Percentiles rank a stretch among this genome's conserved stretches.
Conservation (phyloP, 208 protist genomes). For the Herpetomonas samuelpessoai region DNA sequence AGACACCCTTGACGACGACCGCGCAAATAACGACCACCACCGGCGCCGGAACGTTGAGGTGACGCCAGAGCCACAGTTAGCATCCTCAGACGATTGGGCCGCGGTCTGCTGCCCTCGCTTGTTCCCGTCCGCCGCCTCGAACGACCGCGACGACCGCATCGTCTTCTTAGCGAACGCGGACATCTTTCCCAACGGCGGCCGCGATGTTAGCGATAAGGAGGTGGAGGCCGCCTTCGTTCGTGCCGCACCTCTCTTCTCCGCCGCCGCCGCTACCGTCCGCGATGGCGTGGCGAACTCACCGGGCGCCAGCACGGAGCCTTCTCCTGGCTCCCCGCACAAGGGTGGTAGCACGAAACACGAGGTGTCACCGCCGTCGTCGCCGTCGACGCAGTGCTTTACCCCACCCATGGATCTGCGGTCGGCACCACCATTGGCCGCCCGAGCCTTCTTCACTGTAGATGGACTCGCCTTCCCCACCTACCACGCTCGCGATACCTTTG, state of each 20-base stretch:
- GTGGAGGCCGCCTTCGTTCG: too few relatives aligned
- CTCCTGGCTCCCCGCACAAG: not conserved
- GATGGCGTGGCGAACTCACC: not conserved
- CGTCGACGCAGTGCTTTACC: too few relatives aligned
- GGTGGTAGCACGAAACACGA: not conserved
- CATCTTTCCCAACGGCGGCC: not conserved
- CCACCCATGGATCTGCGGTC: not conserved
- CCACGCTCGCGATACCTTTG: slow-evolving; percentile 14
- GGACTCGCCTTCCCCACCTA: slow-evolving; percentile 18
- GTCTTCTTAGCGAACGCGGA: not conserved
- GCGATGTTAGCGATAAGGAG: not conserved
- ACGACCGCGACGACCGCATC: not conserved
- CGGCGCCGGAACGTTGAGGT: not conserved
- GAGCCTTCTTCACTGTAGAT: slow-evolving; percentile 1
- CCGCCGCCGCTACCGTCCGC: not conserved
- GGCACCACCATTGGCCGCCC: not conserved
- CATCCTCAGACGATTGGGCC: not conserved
- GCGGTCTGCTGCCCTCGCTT: not conserved
- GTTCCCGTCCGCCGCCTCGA: not conserved
- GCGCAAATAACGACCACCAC: slow-evolving; percentile 2
- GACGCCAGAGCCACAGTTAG: not conserved
- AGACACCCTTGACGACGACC: slow-evolving; percentile 12
- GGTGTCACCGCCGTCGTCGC: too few relatives aligned
- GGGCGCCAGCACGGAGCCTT: not conserved
- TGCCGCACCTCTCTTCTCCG: not conserved